Evolutionary conservation across 2,329 filamentous ascomycete species (phyloP), one percentile per base, ranked within the genome.

Genomic region (Ceratocystis albifundus): DNA sequence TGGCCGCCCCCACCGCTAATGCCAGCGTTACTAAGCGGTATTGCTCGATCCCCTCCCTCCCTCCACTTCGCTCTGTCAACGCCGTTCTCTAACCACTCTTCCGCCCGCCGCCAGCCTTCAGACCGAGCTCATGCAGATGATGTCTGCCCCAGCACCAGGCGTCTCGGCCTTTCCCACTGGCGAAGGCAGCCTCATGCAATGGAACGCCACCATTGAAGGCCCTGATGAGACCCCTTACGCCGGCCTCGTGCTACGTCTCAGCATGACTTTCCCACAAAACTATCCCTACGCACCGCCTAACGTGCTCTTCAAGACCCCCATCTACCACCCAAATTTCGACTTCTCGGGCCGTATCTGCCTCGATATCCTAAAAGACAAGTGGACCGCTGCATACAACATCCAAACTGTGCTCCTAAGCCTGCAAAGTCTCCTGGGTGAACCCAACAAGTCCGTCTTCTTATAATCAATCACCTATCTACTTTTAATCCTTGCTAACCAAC

Each of bases 291-390:
- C 87, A 1, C 85, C 94, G 25, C 94, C 94, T 0, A 90, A 88
- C 1, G 94, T 99, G 20, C 83, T 96, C 68, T 99, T 96, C 85
- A 96, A 92, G 80, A 99, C 95, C 5, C 94, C 94, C 46, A 96
- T 99, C 77, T 99, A 97, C 81, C 94, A 99, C 77, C 94, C 94
- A 65, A 99, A 99, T 72, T 90, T 99, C 71, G 94, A 99, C 78
- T 96, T 99, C 79, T 92, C 89, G 2, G 94, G 94, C 50, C 85
- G 94, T 66, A 99, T 99, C 77, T 99, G 94, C 76, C 82, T 99
- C 69, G 95, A 99, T 74, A 99, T 99, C 71, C 82, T 99, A 70
- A 97, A 96, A 82, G 94, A 97, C 77, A 96, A 96, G 80, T 99
- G 94, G 94, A 96, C 91, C 68, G 91, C 94, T 20, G 92, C 95